Base-by-base conservation (phyloP, 2,329 filamentous ascomycete genomes). In the Aspergillus clavatus region DNA sequence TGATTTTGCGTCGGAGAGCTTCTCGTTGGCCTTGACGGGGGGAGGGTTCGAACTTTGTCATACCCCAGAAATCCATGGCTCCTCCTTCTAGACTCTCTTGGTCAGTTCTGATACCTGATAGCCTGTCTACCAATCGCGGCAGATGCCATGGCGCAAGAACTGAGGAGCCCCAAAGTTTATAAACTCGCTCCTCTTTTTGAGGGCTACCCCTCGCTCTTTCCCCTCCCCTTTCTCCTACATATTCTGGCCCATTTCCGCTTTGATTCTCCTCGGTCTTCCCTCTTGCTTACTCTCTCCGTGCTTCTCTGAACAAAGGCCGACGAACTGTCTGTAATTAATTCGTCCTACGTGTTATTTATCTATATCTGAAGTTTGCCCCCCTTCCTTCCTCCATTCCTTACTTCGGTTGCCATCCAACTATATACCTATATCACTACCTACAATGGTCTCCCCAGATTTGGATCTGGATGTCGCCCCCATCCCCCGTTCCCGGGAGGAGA, bases 401-500 rank as follows among this genome's bases (percentile, higher is more conserved):
- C n/a, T n/a, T n/a, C n/a, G n/a, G n/a, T 47, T 38, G 28, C 21
- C 23, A 24, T 14, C 31, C 5, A 8, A 24, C 23, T 24, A 24
- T 28, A 19, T 21, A 24, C 18, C 22, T 21, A 16, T 27, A 29
- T 24, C n/a, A n/a, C 42, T 33, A 12, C 19, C 28, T 38, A 48
- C 35, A 22, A 63, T 58, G 58, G 53, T 47, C 38, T 57, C 58
- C 18, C 55, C 58, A 12, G 57, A 59, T 40, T 23, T 64, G 12
- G 59, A 65, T 42, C 48, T 61, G 36, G 66, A 68, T 38, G 57
- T 61, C 43, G 48, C 57, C 12, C 59, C 62, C 10, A 58, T 61
- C 42, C 61, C 62, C 46, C 62, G 66, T n/a, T 67, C 65, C 23
- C 62, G 65, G 50, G 66, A 69, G 55, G 70, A 72, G 57, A 72